phyloP scores from a whole-genome alignment of 2,329 filamentous ascomycete species.

The Penicillium olsonii region DNA sequence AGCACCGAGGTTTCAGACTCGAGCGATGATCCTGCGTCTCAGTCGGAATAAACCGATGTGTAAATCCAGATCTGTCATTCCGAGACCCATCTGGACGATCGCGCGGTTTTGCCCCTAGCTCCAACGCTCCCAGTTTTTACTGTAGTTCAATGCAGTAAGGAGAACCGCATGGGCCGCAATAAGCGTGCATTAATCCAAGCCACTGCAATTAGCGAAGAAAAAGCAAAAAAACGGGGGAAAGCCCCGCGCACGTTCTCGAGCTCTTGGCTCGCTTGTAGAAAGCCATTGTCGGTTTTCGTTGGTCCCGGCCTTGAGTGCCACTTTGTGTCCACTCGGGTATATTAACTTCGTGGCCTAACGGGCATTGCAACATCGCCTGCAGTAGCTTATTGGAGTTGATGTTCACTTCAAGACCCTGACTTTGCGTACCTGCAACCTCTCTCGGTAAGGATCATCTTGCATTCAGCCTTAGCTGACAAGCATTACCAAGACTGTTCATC shows the following conservation, averaged over 20 bases:
- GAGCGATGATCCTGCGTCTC: background rate
- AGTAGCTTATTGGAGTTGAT: background rate
- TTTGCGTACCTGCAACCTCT: background rate
- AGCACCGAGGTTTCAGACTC: background rate
- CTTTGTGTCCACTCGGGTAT: background rate
- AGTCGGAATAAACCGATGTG: background rate
- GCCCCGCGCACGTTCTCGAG: constrained; percentile 1
- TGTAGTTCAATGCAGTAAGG: background rate
- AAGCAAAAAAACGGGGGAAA: background rate
- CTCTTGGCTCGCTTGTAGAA: constrained; percentile 6
- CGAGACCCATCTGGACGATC: constrained; percentile 3
- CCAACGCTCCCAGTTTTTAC: background rate
- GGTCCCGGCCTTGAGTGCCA: background rate
- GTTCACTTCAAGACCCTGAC: too few relatives aligned
- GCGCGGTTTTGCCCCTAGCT: background rate
- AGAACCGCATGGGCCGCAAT: background rate
- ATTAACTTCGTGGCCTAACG: background rate
- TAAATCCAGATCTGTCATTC: background rate
- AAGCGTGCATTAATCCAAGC: background rate
- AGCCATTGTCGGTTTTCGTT: background rate
- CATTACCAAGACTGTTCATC: background rate
- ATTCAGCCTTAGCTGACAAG: background rate
- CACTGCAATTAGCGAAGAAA: background rate
- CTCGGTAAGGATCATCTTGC: background rate
- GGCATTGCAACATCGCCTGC: background rate